Conservation (phyloP, 2,329 filamentous ascomycete genomes). For the Botryosphaeria dothidea region DNA sequence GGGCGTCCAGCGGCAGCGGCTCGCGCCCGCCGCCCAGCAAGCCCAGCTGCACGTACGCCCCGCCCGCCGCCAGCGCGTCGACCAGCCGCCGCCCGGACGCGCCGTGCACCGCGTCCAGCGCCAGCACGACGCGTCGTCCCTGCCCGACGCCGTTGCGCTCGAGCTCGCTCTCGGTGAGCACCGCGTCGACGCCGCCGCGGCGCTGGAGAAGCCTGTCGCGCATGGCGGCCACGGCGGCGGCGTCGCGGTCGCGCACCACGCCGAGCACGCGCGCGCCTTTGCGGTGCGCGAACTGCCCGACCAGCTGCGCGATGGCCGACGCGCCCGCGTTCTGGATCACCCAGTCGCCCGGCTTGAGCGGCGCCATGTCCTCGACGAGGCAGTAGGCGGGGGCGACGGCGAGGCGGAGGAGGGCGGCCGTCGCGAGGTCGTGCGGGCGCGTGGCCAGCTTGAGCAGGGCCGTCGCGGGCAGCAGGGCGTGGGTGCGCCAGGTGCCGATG, state of each 20-base stretch:
- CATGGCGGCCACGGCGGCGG: not conserved
- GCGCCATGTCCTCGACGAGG: not conserved
- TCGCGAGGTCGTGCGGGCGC: not conserved
- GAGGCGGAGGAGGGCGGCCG: not conserved
- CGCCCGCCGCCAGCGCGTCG: not conserved
- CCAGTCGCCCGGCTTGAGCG: not conserved
- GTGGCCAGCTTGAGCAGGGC: not conserved
- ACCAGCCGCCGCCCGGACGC: not conserved
- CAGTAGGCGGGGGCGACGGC: not conserved
- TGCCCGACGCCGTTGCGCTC: not conserved
- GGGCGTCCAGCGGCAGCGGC: not conserved
- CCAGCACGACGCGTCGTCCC: not conserved
- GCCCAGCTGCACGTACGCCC: conserved; percentile 5
- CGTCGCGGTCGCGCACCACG: not conserved
- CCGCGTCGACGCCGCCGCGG: not conserved
- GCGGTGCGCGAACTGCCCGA: not conserved
- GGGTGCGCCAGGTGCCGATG: not conserved
- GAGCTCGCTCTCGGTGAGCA: not conserved
- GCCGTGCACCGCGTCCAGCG: not conserved
- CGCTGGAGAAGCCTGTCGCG: not conserved
- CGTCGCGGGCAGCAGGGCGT: not conserved
- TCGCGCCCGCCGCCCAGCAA: not conserved
- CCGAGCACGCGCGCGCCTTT: not conserved
- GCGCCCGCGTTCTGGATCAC: not conserved
- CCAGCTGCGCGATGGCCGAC: not conserved